Evolutionary conservation across 495 filamentous ascomycete genomes (phyloP).

Genomic region (Penicillium fimorum): DNA sequence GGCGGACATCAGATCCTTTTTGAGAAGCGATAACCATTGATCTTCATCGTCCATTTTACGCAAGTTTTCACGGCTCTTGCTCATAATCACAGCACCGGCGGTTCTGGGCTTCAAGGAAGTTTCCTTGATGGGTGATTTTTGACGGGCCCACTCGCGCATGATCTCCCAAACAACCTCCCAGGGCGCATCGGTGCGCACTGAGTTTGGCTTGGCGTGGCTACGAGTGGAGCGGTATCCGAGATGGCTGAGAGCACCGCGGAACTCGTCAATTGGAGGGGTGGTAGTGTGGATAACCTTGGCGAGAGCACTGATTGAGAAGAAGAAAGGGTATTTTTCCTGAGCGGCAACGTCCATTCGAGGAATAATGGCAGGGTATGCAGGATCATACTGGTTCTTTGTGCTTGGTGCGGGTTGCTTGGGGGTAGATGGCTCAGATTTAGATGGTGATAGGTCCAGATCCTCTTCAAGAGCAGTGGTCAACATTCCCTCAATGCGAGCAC

Average conservation of each 20-base stretch:
- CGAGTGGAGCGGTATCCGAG: conserved; percentile 79
- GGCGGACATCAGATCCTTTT: conserved; percentile 35
- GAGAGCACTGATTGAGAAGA: conserved; percentile 70
- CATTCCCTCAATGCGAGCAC: conserved; percentile 84
- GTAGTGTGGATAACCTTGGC: conserved; percentile 71
- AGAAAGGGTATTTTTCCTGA: conserved; percentile 77
- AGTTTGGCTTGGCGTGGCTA: conserved; percentile 84
- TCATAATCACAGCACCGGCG: conserved; percentile 67
- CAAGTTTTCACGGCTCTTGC: conserved; percentile 34
- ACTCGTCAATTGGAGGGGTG: conserved; percentile 66
- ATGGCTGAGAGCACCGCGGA: conserved; percentile 76
- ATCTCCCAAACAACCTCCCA: conserved; percentile 90
- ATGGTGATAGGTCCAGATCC: conserved; percentile 34
- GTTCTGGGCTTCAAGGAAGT: conserved; percentile 62
- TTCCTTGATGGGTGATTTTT: conserved; percentile 70
- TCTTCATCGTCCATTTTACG: conserved; percentile 21
- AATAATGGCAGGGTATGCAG: conserved; percentile 34
- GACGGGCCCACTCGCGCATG: conserved; percentile 86
- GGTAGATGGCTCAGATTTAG: conserved; percentile 3
- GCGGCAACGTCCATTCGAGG: conserved; percentile 51
- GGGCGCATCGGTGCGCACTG: conserved; percentile 84
- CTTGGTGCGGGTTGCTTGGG: conserved; percentile 3
- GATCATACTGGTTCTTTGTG: conserved; percentile 3
- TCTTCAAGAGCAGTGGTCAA: conserved; percentile 84
- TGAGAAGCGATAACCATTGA: conserved; percentile 30